A percentile compares a stretch with the other conserved stretches of the same genome.
Conservation (phyloP, 1,284 basidiomycete genomes). For the Ceratobasidium sp. region DNA sequence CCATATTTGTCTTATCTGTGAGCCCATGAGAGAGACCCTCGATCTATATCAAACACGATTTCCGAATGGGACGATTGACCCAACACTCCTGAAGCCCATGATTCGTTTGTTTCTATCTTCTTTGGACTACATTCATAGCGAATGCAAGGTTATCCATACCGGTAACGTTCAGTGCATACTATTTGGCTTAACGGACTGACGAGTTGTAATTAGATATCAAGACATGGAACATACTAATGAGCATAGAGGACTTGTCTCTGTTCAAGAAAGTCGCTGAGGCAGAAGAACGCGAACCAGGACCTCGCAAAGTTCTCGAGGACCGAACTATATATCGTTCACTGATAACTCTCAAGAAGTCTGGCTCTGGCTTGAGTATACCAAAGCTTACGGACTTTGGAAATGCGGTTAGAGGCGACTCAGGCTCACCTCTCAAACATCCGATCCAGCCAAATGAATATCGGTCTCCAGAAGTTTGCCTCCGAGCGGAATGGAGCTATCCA, state of each 20-base stretch:
- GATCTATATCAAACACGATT: background rate
- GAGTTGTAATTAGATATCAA: background rate
- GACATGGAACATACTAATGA: background rate
- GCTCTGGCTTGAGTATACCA: background rate
- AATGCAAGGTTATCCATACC: constrained; percentile 4
- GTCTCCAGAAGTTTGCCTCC: background rate
- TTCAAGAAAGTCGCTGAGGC: background rate
- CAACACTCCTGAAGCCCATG: background rate
- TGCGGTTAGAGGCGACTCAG: background rate
- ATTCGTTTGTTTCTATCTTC: background rate
- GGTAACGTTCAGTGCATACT: background rate
- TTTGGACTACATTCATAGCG: constrained; percentile 7
- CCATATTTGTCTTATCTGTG: background rate
- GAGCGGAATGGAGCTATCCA: background rate
- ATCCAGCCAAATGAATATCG: background rate
- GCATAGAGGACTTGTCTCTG: background rate
- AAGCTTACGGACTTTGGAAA: constrained; percentile 3
- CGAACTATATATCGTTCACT: background rate
- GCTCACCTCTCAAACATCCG: background rate
- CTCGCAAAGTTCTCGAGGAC: background rate
- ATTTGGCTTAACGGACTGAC: background rate
- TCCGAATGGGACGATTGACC: background rate
- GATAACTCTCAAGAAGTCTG: background rate
- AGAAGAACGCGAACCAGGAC: background rate
- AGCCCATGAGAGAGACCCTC: background rate